Conservation (phyloP, 2,329 filamentous ascomycete species). For the Chaetomium sp. region DNA sequence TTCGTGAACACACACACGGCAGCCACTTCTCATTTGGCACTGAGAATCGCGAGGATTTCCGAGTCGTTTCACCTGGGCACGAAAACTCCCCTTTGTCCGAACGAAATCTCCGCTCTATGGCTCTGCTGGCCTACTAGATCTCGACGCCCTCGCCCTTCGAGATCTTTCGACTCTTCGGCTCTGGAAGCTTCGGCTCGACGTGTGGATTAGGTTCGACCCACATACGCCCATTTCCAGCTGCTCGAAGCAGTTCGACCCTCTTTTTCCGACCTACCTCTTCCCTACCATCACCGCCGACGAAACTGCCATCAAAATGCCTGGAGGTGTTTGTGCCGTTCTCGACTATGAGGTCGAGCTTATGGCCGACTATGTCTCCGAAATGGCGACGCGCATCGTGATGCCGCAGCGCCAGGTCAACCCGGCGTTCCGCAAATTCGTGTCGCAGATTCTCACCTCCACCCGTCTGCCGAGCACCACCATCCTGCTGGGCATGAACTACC, state of each 20-base stretch:
- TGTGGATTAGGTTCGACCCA: conserved; percentile 23
- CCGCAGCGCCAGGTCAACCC: conserved; percentile 51
- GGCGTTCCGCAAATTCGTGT: conserved; percentile 85
- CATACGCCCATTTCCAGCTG: conserved; percentile 29
- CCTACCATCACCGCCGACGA: background rate
- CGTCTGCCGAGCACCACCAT: conserved; percentile 87
- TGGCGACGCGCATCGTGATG: conserved; percentile 58
- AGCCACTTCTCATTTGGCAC: background rate
- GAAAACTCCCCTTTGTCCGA: conserved; percentile 2
- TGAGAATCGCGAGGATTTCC: background rate
- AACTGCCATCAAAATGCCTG: conserved; percentile 50
- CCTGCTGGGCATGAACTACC: conserved; percentile 80
- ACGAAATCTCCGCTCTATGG: conserved; percentile 30
- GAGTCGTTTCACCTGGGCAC: background rate
- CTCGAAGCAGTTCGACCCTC: conserved; percentile 35
- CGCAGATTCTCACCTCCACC: conserved; percentile 83
- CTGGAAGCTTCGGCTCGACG: conserved; percentile 29
- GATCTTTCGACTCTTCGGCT: conserved; percentile 33
- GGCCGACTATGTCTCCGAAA: conserved; percentile 91
- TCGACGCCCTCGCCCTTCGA: conserved; percentile 22
- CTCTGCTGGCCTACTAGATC: conserved; percentile 33
- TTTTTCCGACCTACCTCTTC: background rate
- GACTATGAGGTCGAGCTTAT: conserved; percentile 96
- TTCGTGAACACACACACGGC: background rate
- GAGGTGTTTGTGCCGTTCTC: conserved; percentile 86